Base-by-base conservation (phyloP, 2,329 filamentous ascomycete species). In the Aspergillus versicolor region DNA sequence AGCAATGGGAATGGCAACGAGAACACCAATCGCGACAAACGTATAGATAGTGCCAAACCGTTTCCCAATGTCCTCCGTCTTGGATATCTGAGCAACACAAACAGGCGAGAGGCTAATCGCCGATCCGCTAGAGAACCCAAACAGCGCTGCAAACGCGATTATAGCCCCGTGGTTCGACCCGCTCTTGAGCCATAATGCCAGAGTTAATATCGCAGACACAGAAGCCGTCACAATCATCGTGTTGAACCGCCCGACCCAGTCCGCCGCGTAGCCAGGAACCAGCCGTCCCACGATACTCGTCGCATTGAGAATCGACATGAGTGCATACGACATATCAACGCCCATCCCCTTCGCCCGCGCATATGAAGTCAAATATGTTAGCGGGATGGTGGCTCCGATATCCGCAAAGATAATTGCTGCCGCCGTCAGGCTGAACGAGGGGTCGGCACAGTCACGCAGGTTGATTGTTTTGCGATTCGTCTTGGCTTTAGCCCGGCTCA, bases 341-440 rank as follows among this genome's bases (percentile, higher is more conserved):
- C 51, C 55, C 8, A 64, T 55, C 3, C 67, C 61, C 0, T 67
- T 68, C 13, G 48, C 57, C 4, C 71, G 50, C 4, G 63, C 65
- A 24, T 75, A 72, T 3, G 67, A 69, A 2, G 65, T 61, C n/a
- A 75, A 57, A 56, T 75, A 75, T 7, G 68, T 66, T 22, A 67
- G 58, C 1, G 72, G 72, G 11, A 75, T 68, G 27, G 73, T 73
- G 6, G 69, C 65, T 0, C 66, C 70, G 46, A 72, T 70, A 45
- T 73, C 70, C 19, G 71, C 65, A 5, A 73, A 63, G 56, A 69
- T 71, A 2, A 73, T 61, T 0, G 68, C 69, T 1, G 65, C 30
- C 0, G 66, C 73, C 0, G 67, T 71, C 1, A 61, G 46, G 0
- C 61, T 64, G 30, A 65, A 69, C 8, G 58, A 58, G 12, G 51